Conservation (phyloP, 169 alveolate genomes). For the Babesia ovis region DNA sequence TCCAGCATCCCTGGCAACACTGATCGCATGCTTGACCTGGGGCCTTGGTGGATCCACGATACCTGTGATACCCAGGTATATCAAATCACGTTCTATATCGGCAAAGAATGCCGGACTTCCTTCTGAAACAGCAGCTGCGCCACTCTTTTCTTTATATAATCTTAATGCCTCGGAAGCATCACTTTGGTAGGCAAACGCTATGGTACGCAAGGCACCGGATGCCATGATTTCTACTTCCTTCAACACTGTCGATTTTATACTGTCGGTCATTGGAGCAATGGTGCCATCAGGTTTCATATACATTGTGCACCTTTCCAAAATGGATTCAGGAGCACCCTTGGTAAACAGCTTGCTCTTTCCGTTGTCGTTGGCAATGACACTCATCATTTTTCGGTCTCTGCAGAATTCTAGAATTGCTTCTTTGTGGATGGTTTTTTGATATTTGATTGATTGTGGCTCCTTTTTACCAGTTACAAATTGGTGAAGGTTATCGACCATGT, state of each 20-base stretch:
- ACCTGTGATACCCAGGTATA: constrained; percentile 94
- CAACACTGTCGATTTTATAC: constrained; percentile 75
- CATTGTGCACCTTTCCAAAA: constrained; percentile 83
- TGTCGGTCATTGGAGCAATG: constrained; percentile 78
- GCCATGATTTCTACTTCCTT: constrained; percentile 87
- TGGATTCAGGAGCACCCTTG: constrained; percentile 99
- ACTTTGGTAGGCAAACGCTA: constrained; percentile 81
- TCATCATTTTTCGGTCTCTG: constrained; percentile 95
- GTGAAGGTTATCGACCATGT: constrained; percentile 46
- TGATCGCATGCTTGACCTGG: constrained; percentile 91
- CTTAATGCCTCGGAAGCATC: constrained; percentile 65
- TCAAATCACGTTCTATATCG: constrained; percentile 87
- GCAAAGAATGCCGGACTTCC: constrained; percentile 66
- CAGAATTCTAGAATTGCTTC: constrained; percentile 94
- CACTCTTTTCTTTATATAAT: constrained; percentile 52
- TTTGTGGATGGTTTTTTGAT: constrained; percentile 60
- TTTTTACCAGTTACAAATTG: background rate
- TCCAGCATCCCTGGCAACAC: constrained; percentile 95
- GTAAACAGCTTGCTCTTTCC: constrained; percentile 76
- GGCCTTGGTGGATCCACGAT: constrained; percentile 98
- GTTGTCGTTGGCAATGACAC: constrained; percentile 79
- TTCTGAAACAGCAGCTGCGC: constrained; percentile 13
- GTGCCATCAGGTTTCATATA: constrained; percentile 84
- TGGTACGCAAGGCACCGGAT: constrained; percentile 84
- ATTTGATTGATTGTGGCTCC: background rate